Evolutionary conservation across 2,329 filamentous ascomycete species (phyloP).

Genomic region (Fusarium fujikuroi): DNA sequence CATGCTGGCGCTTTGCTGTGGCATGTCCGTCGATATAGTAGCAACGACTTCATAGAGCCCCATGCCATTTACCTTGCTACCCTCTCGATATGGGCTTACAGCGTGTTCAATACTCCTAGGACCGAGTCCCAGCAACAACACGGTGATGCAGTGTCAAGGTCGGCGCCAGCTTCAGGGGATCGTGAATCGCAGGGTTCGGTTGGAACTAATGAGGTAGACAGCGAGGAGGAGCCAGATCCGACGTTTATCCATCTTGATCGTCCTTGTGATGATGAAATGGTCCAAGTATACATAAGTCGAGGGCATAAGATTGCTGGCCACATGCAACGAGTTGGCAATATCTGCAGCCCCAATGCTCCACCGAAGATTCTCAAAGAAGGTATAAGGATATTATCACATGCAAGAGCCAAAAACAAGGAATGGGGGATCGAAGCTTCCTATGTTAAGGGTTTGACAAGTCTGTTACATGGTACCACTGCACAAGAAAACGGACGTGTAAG

Average conservation of each 20-base stretch:
- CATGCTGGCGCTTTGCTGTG: conserved; percentile 32
- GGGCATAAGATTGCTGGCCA: conserved; percentile 32
- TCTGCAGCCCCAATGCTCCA: conserved; percentile 17
- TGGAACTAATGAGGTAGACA: neutral
- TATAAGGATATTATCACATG: conserved; percentile 14
- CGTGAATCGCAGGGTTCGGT: neutral
- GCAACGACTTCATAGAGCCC: conserved; percentile 25
- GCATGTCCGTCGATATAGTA: conserved; percentile 34
- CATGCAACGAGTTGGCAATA: conserved; percentile 25
- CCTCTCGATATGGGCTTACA: conserved; percentile 27
- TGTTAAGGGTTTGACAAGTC: neutral
- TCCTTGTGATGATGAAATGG: conserved; percentile 37
- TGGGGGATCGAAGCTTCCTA: conserved; percentile 18
- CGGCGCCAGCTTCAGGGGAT: neutral
- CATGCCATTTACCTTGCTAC: conserved; percentile 30
- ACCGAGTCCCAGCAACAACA: neutral
- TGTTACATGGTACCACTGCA: neutral
- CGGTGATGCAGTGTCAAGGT: neutral
- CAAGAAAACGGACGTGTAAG: neutral
- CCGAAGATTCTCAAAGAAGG: conserved; percentile 30
- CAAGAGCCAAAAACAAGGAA: neutral
- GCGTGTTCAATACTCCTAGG: conserved; percentile 7
- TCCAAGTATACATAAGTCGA: conserved; percentile 27
- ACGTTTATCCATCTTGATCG: conserved; percentile 30
- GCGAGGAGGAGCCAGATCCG: conserved; percentile 19